Evolutionary conservation across 106 monocot genomes (phyloP).

Genomic region (Allium sativum): DNA sequence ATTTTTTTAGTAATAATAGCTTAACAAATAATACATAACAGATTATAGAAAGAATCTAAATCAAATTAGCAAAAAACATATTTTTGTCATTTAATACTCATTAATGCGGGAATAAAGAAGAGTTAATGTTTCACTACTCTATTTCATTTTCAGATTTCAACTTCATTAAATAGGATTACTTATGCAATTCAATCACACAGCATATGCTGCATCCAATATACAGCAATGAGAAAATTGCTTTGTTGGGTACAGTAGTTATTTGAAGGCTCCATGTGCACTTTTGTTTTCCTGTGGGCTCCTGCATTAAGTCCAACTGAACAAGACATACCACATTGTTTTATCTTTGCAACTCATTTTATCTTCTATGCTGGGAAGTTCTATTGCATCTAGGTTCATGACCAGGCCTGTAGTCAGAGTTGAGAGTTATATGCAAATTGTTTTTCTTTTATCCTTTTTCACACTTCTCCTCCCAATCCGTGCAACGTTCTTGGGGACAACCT

Average conservation of each 20-base stretch:
- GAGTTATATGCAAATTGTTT: conserved; percentile 93
- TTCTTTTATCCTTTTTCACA: conserved; percentile 61
- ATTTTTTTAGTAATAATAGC: too few relatives aligned
- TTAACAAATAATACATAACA: too few relatives aligned
- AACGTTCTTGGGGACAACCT: conserved; percentile 39
- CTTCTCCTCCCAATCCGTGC: conserved; percentile 73
- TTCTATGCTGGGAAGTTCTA: conserved; percentile 95
- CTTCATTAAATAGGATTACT: too few relatives aligned
- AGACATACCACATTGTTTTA: conserved; percentile 93
- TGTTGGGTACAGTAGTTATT: conserved; percentile 92
- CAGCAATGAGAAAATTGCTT: conserved; percentile 98
- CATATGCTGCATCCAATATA: too few relatives aligned
- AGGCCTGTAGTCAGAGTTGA: conserved; percentile 70
- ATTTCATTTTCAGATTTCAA: too few relatives aligned
- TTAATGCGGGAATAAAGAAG: too few relatives aligned
- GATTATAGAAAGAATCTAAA: too few relatives aligned
- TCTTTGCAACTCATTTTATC: conserved; percentile 96
- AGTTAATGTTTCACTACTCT: too few relatives aligned
- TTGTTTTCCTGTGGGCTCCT: conserved; percentile 97
- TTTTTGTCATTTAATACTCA: too few relatives aligned
- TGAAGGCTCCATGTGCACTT: conserved; percentile 96
- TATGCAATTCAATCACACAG: too few relatives aligned
- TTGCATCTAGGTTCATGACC: conserved; percentile 77
- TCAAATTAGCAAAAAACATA: too few relatives aligned
- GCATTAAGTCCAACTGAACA: conserved; percentile 94